phyloP scores from a whole-genome alignment of 2,329 filamentous ascomycete genomes.

The Beauveria sp. region DNA sequence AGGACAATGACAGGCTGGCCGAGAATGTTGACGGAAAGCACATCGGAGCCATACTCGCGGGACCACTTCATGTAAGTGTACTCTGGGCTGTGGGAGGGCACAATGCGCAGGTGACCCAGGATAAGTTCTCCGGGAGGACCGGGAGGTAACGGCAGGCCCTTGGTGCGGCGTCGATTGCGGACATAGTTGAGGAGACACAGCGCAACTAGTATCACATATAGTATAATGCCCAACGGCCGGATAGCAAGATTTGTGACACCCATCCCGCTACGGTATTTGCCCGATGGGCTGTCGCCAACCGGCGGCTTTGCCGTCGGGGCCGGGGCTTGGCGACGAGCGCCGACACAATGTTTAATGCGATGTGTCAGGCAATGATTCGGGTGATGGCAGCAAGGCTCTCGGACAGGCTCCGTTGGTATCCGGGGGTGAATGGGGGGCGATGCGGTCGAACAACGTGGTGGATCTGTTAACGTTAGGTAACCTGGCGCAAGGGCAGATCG shows the following conservation, averaged over 20 bases:
- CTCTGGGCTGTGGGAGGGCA: conserved; percentile 27
- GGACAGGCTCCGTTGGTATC: background rate
- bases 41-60: conserved; percentile 42
- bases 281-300: background rate
- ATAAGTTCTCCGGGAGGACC: conserved; percentile 30
- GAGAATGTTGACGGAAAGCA: conserved; percentile 26
- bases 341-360: background rate
- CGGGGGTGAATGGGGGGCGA: background rate
- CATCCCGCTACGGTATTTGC: background rate
- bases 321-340: background rate
- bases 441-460: background rate
- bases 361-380: background rate
- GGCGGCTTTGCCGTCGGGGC: conserved; percentile 1
- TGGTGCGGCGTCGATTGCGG: background rate
- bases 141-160: conserved; percentile 21
- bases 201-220: background rate
- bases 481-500: background rate
- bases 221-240: background rate
- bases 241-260: background rate
- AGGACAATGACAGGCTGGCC: conserved; percentile 33
- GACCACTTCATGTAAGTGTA: conserved; percentile 24
- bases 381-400: background rate
- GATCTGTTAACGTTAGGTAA: background rate
- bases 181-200: conserved; percentile 9
- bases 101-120: conserved; percentile 36